Evolutionary conservation across 1,284 basidiomycete genomes (phyloP), one percentile per base, ranked within the genome.

Genomic region (Trichosporon coremiiforme): DNA sequence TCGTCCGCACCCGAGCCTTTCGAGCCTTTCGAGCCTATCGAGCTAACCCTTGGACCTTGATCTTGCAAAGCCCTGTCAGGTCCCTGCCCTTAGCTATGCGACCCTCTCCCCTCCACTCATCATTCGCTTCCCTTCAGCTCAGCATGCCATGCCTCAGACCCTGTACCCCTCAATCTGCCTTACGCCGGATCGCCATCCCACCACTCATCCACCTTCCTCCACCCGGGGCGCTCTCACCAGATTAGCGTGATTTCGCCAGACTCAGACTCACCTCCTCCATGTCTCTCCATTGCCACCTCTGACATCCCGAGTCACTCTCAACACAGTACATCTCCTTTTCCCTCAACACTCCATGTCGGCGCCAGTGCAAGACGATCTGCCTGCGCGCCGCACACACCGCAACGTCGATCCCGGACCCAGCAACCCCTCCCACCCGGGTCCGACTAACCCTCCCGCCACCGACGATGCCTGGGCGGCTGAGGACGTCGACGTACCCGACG

Each of bases 401-500:
- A 35, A 6, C 31, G 57, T 29, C 57, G 57, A 62, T 33, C 29
- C 31, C 29, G 57, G 57, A 2, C 31, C 57, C 17, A 62, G 31
- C 31, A 33, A 35, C 17, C 7, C 29, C 5, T 57, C 55, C 9
- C 50, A 53, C 20, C 20, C 50, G 50, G 50, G 20, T 15, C 57
- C 31, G 57, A 62, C 57, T 33, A n/a, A 33, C 29, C 57, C 17
- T 62, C 57, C 57, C 57, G 57, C 57, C 57, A 62, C 57, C 22
- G 31, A 38, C 50, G 53, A 66, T 22, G 35, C 45, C 22, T 71
- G 68, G 68, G 22, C 55, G 2, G 50, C 65, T 8, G 67, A 68
- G 2, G 72, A 71, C 50, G 67, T 70, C 29, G 72, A 73, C 53
- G 20, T 69, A 10, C 68, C 66, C 20, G 60, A 67, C 7, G 50